Conservation (phyloP, 331 rosid species). For the Erythrophleum ivorense region DNA sequence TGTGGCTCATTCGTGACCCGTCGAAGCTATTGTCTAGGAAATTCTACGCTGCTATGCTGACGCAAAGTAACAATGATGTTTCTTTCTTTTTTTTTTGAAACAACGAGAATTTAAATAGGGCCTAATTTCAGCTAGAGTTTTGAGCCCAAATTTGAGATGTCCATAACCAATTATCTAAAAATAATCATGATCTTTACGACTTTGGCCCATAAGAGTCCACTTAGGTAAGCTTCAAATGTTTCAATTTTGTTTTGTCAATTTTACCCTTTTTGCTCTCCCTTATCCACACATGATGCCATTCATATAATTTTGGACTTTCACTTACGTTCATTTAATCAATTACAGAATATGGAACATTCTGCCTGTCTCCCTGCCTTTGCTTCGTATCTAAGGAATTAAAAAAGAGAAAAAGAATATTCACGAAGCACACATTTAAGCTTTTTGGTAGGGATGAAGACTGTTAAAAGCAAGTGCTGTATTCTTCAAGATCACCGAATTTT, state of each 20-base stretch:
- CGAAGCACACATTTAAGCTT: not conserved
- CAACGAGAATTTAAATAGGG: not conserved
- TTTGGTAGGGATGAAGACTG: not conserved
- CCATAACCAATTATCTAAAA: not conserved
- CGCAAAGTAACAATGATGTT: not conserved
- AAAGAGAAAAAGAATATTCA: not conserved
- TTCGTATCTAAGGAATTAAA: not conserved
- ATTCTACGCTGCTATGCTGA: not conserved
- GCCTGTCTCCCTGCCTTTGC: not conserved
- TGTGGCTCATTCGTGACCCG: slow-evolving; percentile 3
- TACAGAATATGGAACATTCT: not conserved
- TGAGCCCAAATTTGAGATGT: not conserved
- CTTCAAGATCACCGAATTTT: not conserved
- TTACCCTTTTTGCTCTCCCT: not conserved
- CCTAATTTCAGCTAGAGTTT: not conserved
- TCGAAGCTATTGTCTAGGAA: not conserved
- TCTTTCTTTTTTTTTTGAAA: not conserved
- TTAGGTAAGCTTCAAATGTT: not conserved
- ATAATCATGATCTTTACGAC: not conserved
- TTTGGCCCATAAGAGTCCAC: not conserved
- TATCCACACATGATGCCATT: not conserved
- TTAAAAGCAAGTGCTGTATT: not conserved
- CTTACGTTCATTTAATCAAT: no score
- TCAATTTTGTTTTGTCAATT: not conserved
- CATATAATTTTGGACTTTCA: no score